phyloP scores from a whole-genome alignment of 2,329 filamentous ascomycete genomes.

The Clarireedia homoeocarpa region DNA sequence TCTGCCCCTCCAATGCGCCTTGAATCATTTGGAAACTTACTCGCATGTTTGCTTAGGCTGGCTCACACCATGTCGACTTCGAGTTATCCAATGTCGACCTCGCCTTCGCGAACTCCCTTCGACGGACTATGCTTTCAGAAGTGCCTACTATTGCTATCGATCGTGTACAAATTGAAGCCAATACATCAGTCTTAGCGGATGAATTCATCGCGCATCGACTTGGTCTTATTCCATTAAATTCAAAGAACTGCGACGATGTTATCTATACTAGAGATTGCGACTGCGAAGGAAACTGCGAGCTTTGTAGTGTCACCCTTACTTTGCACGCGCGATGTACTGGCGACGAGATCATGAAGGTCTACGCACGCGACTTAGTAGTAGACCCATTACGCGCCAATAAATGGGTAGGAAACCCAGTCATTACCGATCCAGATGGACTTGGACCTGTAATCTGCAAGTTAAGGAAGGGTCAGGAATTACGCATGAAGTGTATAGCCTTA shows the following conservation, averaged over 20 bases:
- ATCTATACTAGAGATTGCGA: slow-evolving; percentile 91
- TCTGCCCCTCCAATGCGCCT: background rate
- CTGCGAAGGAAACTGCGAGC: slow-evolving; percentile 90
- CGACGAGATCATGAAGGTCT: slow-evolving; percentile 88
- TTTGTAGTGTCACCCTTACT: slow-evolving; percentile 78
- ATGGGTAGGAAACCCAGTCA: slow-evolving; percentile 71
- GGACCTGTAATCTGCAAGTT: slow-evolving; percentile 88
- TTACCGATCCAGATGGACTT: slow-evolving; percentile 71
- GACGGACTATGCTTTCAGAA: slow-evolving; percentile 85
- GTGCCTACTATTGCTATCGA: slow-evolving; percentile 94
- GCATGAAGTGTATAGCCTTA: slow-evolving; percentile 88
- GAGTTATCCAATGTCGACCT: slow-evolving; percentile 84
- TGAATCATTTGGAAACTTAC: slow-evolving; percentile 16
- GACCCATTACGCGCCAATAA: slow-evolving; percentile 62
- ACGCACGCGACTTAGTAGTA: slow-evolving; percentile 79
- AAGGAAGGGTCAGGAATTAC: slow-evolving; percentile 79
- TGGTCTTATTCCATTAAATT: slow-evolving; percentile 80
- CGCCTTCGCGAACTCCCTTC: slow-evolving; percentile 85
- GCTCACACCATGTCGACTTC: slow-evolving; percentile 78
- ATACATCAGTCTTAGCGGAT: slow-evolving; percentile 93
- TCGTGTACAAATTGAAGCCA: slow-evolving; percentile 83
- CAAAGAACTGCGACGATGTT: slow-evolving; percentile 74
- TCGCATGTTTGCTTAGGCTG: slow-evolving; percentile 48
- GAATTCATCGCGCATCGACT: slow-evolving; percentile 93
- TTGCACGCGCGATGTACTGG: slow-evolving; percentile 79